Evolutionary conservation across 1,284 basidiomycete species (phyloP), one percentile per base, ranked within the genome.

Genomic region (Heterobasidion irregulare): DNA sequence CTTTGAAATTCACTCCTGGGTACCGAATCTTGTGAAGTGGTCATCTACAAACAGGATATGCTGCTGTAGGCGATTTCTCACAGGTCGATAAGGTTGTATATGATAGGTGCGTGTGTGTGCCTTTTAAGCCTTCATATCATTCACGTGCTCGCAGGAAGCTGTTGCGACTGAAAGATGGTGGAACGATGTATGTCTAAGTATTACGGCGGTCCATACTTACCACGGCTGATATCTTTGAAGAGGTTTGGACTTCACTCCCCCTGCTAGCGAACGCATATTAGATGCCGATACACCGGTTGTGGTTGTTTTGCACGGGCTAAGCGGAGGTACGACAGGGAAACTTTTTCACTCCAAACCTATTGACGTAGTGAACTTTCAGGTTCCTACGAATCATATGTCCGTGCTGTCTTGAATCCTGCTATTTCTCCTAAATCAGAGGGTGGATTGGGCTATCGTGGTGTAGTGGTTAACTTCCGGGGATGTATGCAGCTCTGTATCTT

Each of bases 391-490:
- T 80, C 87, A 18, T 96, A 96, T 65, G 89, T 97, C 46, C 77
- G 92, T 58, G 84, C 89, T 32, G 77, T 96, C 50, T 71, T 96
- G 7, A 78, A 80, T 49, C 85, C 83, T 57, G 85, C 86, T 8
- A 84, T 83, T 61, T 77, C 81, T 26, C 79, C 89, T 13, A 77
- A 82, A 13, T 75, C 77, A 36, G 72, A 87, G 61, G 92, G 91
- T 35, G 94, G 93, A 2, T 74, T 95, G 48, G 93, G 92, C 6
- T 94, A 90, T 68, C 78, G 94, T 59, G 94, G 83, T 2, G 85
- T 92, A 5, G 94, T 97, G 8, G 81, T 94, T 59, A 92, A 96
- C 72, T 96, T 89, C 73, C 84, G 94, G 62, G 95, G 94, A 63
- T 98, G 95, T 89, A 63, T 62, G 82, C 76, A 53, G 33, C 13